Evolutionary conservation across 768 basidiomycete species (phyloP).

Genomic region (Lentinula boryana): DNA sequence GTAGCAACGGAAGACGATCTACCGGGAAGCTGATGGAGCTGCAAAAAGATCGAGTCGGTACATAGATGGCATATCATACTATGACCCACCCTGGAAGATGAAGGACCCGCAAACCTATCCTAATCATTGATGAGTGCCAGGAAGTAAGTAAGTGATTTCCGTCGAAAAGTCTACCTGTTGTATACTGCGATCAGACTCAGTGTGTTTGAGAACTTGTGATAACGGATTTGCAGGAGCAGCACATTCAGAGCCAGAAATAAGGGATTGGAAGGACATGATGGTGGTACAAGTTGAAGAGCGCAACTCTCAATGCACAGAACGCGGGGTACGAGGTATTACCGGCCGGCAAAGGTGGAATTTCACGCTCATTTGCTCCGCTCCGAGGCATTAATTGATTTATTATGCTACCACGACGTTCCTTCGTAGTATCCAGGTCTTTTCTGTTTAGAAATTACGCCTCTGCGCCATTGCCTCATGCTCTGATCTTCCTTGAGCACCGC

Average conservation of each 20-base stretch:
- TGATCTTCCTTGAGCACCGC: conserved; percentile 88
- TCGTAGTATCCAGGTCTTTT: conserved; percentile 9
- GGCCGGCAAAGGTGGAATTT: conserved; percentile 12
- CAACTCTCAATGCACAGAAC: neutral
- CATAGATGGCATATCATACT: neutral
- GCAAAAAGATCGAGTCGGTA: neutral
- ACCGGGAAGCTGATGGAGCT: conserved; percentile 76
- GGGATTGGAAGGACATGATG: conserved; percentile 70
- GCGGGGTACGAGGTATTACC: conserved; percentile 12
- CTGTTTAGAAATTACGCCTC: conserved; percentile 51
- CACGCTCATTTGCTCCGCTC: neutral
- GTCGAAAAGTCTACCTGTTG: conserved; percentile 56
- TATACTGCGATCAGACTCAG: conserved; percentile 82
- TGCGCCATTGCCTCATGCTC: conserved; percentile 57
- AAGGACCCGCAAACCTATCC: conserved; percentile 74
- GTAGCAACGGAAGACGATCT: conserved; percentile 41
- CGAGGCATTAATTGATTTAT: neutral
- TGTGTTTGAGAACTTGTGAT: conserved; percentile 84
- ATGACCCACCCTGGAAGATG: conserved; percentile 55
- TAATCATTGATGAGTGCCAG: conserved; percentile 20
- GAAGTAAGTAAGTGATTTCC: neutral
- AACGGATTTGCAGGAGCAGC: conserved; percentile 80
- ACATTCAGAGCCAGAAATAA: conserved; percentile 89
- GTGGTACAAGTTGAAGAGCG: neutral
- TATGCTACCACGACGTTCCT: conserved; percentile 11